Percentiles rank a stretch among this genome's conserved stretches.
Evolutionary conservation across 1,284 basidiomycete genomes (phyloP).

Genomic region (Cystobasidium pallidum): DNA sequence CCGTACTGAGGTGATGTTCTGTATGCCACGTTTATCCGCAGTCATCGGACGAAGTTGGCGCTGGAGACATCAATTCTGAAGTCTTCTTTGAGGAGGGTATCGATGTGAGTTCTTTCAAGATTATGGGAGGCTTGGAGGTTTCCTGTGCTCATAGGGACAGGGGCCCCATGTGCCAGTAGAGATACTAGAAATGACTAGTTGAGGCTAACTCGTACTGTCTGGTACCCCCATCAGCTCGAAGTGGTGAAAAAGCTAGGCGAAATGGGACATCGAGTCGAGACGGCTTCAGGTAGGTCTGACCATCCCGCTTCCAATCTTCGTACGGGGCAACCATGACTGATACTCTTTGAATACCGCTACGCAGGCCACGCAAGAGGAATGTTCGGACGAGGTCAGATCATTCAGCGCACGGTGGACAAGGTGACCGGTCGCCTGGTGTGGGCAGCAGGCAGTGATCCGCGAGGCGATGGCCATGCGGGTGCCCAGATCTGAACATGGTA

Average conservation of each 20-base stretch:
- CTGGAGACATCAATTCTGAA: slow-evolving; percentile 74
- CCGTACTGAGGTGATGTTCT: no score
- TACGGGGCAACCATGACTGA: not conserved
- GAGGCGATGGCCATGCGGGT: slow-evolving; percentile 63
- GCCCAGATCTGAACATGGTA: slow-evolving; percentile 49
- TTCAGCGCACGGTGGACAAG: slow-evolving; percentile 71
- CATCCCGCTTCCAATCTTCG: slow-evolving; percentile 22
- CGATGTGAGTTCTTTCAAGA: slow-evolving; percentile 60
- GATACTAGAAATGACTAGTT: no score
- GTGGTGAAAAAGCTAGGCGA: slow-evolving; percentile 59
- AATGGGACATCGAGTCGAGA: slow-evolving; percentile 83
- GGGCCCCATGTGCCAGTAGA: no score
- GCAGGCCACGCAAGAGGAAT: slow-evolving; percentile 67
- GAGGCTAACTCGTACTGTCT: no score
- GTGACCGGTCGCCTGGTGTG: slow-evolving; percentile 71
- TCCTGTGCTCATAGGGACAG: no score
- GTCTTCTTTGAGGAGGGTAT: slow-evolving; percentile 89
- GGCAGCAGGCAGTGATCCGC: slow-evolving; percentile 83
- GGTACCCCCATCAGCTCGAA: slow-evolving; percentile 18
- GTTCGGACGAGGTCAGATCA: slow-evolving; percentile 89
- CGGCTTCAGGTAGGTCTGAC: slow-evolving; percentile 56
- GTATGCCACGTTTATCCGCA: no score
- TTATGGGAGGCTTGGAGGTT: no score
- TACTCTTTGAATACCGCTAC: slow-evolving; percentile 20
- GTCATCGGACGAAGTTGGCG: slow-evolving; percentile 58